phyloP scores from a whole-genome alignment of 495 filamentous ascomycete genomes.

The Penicillium steckii region DNA sequence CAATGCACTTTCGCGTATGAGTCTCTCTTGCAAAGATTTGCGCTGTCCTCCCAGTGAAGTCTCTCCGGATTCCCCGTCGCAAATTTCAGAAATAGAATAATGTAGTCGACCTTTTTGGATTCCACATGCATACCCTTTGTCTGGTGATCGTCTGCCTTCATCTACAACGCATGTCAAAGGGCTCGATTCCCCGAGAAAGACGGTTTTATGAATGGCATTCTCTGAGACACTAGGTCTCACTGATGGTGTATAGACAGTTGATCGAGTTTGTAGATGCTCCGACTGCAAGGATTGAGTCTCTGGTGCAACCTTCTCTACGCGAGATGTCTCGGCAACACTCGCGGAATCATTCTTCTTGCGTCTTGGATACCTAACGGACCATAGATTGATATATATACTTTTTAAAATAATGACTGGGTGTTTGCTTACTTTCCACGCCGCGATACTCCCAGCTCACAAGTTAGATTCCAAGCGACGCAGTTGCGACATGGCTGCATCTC shows the following conservation, averaged over 20 bases:
- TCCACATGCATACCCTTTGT: conserved; percentile 24
- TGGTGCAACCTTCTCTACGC: background rate
- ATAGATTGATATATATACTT: conserved; percentile 5
- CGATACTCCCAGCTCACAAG: conserved; percentile 44
- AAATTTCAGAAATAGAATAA: conserved; percentile 32
- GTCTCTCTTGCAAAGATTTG: conserved; percentile 22
- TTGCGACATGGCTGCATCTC: conserved; percentile 45
- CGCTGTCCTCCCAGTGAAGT: conserved; percentile 14
- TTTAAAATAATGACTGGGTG: background rate
- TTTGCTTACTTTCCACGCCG: conserved; percentile 42
- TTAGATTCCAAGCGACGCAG: conserved; percentile 35
- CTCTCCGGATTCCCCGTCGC: conserved; percentile 9
- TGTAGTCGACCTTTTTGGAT: conserved; percentile 32
- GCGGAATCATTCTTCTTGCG: conserved; percentile 19
- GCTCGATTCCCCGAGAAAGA: conserved; percentile 44
- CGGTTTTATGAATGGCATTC: conserved; percentile 27
- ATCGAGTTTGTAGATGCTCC: background rate
- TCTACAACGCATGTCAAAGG: conserved; percentile 42
- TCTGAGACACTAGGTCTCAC: conserved; percentile 3
- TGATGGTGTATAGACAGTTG: conserved; percentile 11
- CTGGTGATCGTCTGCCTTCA: conserved; percentile 29
- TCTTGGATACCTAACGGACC: conserved; percentile 24
- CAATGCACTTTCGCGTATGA: conserved; percentile 37
- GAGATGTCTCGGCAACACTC: background rate
- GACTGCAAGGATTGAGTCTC: background rate